phyloP scores from a whole-genome alignment of 768 basidiomycete genomes.

The Austroboletus festivus region DNA sequence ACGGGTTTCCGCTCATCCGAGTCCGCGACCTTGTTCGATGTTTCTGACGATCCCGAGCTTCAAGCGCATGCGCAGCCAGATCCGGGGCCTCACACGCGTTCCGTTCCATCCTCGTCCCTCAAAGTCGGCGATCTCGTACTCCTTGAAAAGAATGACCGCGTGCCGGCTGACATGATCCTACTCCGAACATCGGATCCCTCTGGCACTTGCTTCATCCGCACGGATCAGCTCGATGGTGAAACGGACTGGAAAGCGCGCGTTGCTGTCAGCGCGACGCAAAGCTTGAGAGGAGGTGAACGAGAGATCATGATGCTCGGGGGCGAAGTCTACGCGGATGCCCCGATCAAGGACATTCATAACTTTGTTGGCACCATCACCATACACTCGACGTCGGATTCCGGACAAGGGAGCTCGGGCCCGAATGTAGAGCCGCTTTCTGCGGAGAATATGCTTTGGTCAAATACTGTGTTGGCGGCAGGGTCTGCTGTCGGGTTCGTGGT shows the following conservation, averaged over 20 bases:
- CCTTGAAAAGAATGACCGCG: slow-evolving; percentile 95
- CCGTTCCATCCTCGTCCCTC: slow-evolving; percentile 83
- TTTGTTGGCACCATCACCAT: slow-evolving; percentile 92
- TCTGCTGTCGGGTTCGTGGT: slow-evolving; percentile 89
- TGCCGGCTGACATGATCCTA: slow-evolving; percentile 91
- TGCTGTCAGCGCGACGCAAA: slow-evolving; percentile 48
- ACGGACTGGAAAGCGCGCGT: slow-evolving; percentile 98
- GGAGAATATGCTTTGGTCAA: slow-evolving; percentile 95
- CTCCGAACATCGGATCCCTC: slow-evolving; percentile 83
- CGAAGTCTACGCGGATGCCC: slow-evolving; percentile 92
- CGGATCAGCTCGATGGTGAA: slow-evolving; percentile 97
- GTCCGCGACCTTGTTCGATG: slow-evolving; percentile 17
- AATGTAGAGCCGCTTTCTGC: slow-evolving; percentile 85
- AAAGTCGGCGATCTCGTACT: slow-evolving; percentile 88
- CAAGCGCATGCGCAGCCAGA: slow-evolving; percentile 23
- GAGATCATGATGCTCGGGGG: slow-evolving; percentile 67
- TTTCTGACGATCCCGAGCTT: slow-evolving; percentile 18
- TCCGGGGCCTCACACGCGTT: slow-evolving; percentile 57
- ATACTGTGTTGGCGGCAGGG: slow-evolving; percentile 95
- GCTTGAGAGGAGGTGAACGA: slow-evolving; percentile 37
- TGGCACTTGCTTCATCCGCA: slow-evolving; percentile 96
- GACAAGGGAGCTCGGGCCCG: slow-evolving; percentile 33
- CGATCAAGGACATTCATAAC: slow-evolving; percentile 94
- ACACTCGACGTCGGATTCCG: slow-evolving; percentile 37
- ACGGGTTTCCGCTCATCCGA: slow-evolving; percentile 11